These are phyloP conservation scores for Neoconidiobolus thromboides DNA, from an alignment of 371 early-diverging fungal genomes.

Conservation along the genomic window DNA sequence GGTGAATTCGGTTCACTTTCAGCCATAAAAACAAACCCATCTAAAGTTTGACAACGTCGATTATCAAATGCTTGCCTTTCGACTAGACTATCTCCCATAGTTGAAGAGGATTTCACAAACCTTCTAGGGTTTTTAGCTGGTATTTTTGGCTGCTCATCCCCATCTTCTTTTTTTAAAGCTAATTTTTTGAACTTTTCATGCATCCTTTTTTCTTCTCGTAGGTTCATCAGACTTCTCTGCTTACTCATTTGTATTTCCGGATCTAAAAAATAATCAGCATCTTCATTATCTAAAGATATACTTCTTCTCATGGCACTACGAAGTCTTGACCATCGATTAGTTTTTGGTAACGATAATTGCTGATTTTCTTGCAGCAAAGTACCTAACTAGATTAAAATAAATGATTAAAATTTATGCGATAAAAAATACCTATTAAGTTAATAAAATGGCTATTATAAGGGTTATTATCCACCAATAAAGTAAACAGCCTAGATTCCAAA, in stretches of 20 bases:
- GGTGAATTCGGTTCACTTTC: not conserved
- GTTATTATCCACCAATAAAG: constrained; percentile 5
- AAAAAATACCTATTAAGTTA: not conserved
- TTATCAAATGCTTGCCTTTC: constrained; percentile 2
- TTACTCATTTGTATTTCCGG: not conserved
- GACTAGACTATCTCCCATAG: not conserved
- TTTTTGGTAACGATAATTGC: not conserved
- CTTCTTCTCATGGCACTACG: not conserved
- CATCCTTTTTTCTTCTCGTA: not conserved
- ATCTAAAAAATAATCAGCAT: not conserved
- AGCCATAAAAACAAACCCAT: constrained; percentile 5
- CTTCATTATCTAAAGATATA: not conserved
- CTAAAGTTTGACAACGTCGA: constrained; percentile 5
- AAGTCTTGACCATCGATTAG: not conserved
- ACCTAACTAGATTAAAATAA: too few species aligned
- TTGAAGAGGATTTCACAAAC: not conserved
- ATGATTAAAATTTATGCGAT: not conserved
- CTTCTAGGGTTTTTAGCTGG: constrained; percentile 6
- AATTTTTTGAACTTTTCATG: not conserved
- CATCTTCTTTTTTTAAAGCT: not conserved
- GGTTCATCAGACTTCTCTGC: not conserved
- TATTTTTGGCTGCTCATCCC: not conserved
- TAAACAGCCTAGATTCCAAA: constrained; percentile 6
- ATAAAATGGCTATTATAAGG: not conserved
- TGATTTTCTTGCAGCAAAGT: not conserved